Conservation (phyloP, 352 stramenopile genomes). For the Elongisporangium anandrum region DNA sequence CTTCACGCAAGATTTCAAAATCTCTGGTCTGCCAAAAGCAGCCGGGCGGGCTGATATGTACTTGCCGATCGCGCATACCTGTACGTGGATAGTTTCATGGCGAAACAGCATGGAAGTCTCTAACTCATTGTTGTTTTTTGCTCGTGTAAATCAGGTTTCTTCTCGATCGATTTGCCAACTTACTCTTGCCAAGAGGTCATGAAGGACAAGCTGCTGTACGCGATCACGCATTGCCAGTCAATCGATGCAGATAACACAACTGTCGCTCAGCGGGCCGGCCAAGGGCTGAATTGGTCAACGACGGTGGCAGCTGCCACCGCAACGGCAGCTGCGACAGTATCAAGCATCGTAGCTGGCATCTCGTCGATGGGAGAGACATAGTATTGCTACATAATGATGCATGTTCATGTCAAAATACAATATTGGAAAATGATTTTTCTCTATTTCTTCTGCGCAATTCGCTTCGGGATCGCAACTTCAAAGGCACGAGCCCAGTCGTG, state of each 20-base stretch:
- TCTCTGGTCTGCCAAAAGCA: conserved; percentile 79
- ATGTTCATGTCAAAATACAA: conserved; percentile 13
- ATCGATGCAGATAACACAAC: conserved; percentile 89
- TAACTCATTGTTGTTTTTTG: too few species aligned
- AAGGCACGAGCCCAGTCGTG: conserved; percentile 65
- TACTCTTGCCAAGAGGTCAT: conserved; percentile 79
- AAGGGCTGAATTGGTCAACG: conserved; percentile 84
- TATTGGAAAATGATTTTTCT: conserved; percentile 1
- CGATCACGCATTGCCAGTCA: conserved; percentile 85
- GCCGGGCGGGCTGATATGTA: conserved; percentile 73
- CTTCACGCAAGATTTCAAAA: conserved; percentile 90
- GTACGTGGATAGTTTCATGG: conserved; percentile 28
- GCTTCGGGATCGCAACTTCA: conserved; percentile 39
- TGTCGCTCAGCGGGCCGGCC: conserved; percentile 78
- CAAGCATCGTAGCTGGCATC: conserved; percentile 59
- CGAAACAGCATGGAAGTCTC: too few species aligned
- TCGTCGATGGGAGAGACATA: conserved; percentile 13
- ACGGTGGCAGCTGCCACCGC: conserved; percentile 22
- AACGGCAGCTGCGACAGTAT: conserved; percentile 49
- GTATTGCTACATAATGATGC: conserved; percentile 6
- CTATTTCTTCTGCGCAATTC: conserved; percentile 29
- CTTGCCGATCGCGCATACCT: conserved; percentile 84
- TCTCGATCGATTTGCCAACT: conserved; percentile 81
- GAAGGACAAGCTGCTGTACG: conserved; percentile 82
- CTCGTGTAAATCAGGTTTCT: conserved; percentile 49